These are phyloP conservation scores for Fusarium beomiforme DNA, from an alignment of 2,329 filamentous ascomycete species.

Conservation along the genomic window DNA sequence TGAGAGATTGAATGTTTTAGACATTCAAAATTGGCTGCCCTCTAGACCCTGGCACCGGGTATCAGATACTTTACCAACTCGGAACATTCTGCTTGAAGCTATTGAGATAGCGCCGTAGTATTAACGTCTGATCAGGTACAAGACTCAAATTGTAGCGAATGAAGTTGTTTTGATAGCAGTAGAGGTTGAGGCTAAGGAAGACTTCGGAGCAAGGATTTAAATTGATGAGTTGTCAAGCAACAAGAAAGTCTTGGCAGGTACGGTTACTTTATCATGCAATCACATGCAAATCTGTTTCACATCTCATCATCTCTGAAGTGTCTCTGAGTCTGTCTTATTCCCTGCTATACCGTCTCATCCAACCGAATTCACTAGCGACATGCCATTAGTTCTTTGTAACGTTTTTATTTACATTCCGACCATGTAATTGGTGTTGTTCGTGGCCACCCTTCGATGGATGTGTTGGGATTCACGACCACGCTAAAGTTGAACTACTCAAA, in stretches of 20 bases:
- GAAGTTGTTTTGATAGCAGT: neutral
- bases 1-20: slow-evolving; percentile 17
- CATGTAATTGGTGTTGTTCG: slow-evolving; percentile 30
- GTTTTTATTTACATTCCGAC: slow-evolving; percentile 33
- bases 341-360: slow-evolving; percentile 12
- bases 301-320: slow-evolving; percentile 23
- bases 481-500: neutral
- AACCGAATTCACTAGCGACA: slow-evolving; percentile 24
- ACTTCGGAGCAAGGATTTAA: neutral
- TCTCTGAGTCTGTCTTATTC: slow-evolving; percentile 7
- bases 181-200: neutral
- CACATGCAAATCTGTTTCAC: slow-evolving; percentile 42
- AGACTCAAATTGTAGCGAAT: neutral
- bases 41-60: neutral
- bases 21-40: slow-evolving; percentile 12
- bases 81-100: neutral
- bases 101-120: neutral
- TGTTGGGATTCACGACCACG: neutral
- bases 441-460: neutral
- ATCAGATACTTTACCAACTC: neutral
- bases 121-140: neutral
- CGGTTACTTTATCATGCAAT: slow-evolving; percentile 16
- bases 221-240: neutral
- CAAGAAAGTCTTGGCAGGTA: slow-evolving; percentile 20
- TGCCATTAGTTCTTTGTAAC: slow-evolving; percentile 35